Evolutionary conservation across 352 stramenopile species (phyloP), one percentile per base, ranked within the genome.

Genomic region (Phytophthora hibernalis): DNA sequence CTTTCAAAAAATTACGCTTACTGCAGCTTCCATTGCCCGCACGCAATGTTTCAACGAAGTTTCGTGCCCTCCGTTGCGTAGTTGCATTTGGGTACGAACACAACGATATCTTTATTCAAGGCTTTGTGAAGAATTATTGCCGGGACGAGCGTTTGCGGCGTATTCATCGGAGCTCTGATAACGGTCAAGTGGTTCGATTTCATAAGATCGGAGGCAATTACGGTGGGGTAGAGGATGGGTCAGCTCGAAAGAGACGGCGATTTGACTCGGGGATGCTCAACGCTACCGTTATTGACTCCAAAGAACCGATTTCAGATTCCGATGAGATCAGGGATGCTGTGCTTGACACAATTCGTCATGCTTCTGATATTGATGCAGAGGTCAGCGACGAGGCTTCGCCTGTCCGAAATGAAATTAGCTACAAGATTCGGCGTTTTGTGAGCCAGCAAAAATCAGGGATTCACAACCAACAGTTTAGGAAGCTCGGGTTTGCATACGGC

Each of bases 31-130:
- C 84, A 8, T 58, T 94, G 11, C 86, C 82, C 7, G 82, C 80
- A 20, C 78, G 80, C 18, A 94, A 92, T 69, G 86, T 94, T 31
- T 92, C 86, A 30, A 92, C 83, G 13, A 93, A 93, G 54, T 90
- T 93, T 30, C 80, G 84, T 31, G 81, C 82, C 1, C 61, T 95
- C 16, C 83, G 84, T 26, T 95, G 83, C 62, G 80, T 95, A 3
- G 75, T 93, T 9, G 64, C 79, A 1, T 76, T 80, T 3, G 83
- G 83, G 2, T 91, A 85, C 56, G 83, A 93, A 49, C 52, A 90
- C 20, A 79, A 95, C 31, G 81, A 95, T 22, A 20, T 60, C 20
- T 91, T 91, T 24, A 83, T 95, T 28, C 82, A 95, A 61, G 60
- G 69, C 0, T 95, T 78, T 67, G 81, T 93, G 15, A 83, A 90